phyloP scores from a whole-genome alignment of 2,329 filamentous ascomycete genomes.

The Penicillium oxalicum region DNA sequence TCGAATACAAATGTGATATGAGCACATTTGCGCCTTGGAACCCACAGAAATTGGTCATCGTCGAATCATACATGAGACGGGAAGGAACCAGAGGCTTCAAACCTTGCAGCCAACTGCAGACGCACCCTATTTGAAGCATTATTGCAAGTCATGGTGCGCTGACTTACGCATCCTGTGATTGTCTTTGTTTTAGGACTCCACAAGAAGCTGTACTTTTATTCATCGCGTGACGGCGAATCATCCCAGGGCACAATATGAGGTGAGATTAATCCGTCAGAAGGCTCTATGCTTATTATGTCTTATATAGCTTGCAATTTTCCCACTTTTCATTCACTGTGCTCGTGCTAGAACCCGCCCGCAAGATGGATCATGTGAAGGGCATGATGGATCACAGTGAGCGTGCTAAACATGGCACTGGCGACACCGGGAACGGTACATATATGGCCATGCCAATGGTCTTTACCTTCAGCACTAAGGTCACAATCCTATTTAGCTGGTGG shows the following conservation, averaged over 20 bases:
- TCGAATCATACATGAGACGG: background rate
- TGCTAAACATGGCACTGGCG: background rate
- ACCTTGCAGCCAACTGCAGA: background rate
- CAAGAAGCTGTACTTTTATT: background rate
- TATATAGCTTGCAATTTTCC: too few relatives aligned
- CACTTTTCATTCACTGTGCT: too few relatives aligned
- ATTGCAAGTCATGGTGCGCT: background rate
- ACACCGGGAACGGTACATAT: too few relatives aligned
- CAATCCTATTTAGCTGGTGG: constrained; percentile 10
- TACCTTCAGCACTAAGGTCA: constrained; percentile 6
- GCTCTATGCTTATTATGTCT: too few relatives aligned
- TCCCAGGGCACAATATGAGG: background rate
- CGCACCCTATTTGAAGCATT: background rate
- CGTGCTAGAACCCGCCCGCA: background rate
- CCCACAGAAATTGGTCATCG: background rate
- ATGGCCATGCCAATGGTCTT: constrained; percentile 10
- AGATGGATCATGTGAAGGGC: constrained; percentile 1
- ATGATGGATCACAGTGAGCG: background rate
- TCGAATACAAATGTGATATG: background rate
- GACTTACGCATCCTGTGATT: background rate
- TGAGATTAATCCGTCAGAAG: background rate
- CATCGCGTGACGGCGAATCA: background rate
- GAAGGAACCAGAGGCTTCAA: too few relatives aligned
- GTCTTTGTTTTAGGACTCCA: background rate
- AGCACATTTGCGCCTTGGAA: background rate